Conservation (phyloP, 257 asterid genomes). For the Solanum chilense region DNA sequence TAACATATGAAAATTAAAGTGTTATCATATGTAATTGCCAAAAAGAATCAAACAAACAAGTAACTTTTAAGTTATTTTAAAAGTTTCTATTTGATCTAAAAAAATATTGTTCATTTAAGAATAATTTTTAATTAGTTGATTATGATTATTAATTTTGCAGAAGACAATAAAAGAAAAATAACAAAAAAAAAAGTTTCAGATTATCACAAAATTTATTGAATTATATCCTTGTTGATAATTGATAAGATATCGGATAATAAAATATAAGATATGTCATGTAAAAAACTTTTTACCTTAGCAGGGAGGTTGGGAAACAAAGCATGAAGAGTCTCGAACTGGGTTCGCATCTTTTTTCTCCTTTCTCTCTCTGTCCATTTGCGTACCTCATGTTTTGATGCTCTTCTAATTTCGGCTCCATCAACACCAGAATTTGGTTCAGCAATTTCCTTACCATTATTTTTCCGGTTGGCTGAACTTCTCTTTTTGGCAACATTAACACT, state of each 20-base stretch:
- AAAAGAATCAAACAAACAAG: neutral
- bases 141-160: neutral
- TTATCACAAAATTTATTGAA: neutral
- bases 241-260: neutral
- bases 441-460: neutral
- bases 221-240: neutral
- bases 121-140: neutral
- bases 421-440: neutral
- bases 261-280: neutral
- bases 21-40: too few relatives aligned
- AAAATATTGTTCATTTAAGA: neutral
- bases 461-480: neutral
- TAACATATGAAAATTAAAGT: neutral
- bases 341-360: constrained; percentile 83
- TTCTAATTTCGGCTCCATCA: constrained; percentile 4
- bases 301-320: constrained; percentile 80
- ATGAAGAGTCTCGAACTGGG: constrained; percentile 64
- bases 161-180: too few relatives aligned
- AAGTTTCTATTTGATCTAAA: neutral
- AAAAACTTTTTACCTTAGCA: constrained; percentile 35
- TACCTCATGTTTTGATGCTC: constrained; percentile 46
- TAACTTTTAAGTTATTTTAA: neutral
- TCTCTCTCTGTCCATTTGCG: constrained; percentile 82
- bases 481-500: neutral
- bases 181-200: neutral